Conservation (phyloP, 2,329 filamentous ascomycete species). For the Aspergillus japonicus region DNA sequence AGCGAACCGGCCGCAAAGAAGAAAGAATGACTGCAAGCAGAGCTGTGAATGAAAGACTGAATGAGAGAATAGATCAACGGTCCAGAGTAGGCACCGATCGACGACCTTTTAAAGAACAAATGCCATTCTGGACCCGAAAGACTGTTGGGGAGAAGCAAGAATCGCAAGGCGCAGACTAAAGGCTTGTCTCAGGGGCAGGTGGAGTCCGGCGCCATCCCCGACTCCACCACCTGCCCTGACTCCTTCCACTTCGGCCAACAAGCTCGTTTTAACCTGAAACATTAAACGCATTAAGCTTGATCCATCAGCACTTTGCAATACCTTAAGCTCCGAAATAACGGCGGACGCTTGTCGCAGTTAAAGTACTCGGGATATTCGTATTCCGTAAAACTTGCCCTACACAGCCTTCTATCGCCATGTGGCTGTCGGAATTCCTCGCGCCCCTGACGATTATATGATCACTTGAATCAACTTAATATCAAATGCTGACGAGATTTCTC, state of each 20-base stretch:
- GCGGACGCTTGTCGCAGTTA: not conserved
- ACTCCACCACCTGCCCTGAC: not conserved
- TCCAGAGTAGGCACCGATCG: not conserved
- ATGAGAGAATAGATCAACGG: not conserved
- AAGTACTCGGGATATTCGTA: not conserved
- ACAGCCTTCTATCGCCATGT: not conserved
- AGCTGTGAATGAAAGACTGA: not conserved
- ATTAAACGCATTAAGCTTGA: not conserved
- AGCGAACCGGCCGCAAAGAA: constrained; percentile 1
- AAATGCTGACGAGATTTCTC: not conserved
- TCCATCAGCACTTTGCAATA: not conserved
- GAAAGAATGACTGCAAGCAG: not conserved
- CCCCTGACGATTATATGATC: no score
- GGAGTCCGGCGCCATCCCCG: not conserved
- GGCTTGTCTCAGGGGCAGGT: constrained; percentile 3
- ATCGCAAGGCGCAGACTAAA: not conserved
- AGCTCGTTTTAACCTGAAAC: constrained; percentile 5
- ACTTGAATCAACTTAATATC: no score
- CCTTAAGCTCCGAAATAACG: not conserved
- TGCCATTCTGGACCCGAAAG: not conserved
- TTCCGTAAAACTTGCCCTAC: not conserved
- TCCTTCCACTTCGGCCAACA: not conserved
- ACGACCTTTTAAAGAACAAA: not conserved
- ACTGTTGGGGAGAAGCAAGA: not conserved
- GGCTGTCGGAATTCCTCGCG: not conserved